Evolutionary conservation across 208 protist genomes (phyloP), one percentile per base, ranked within the genome.

Genomic region (Lotmaria passim): DNA sequence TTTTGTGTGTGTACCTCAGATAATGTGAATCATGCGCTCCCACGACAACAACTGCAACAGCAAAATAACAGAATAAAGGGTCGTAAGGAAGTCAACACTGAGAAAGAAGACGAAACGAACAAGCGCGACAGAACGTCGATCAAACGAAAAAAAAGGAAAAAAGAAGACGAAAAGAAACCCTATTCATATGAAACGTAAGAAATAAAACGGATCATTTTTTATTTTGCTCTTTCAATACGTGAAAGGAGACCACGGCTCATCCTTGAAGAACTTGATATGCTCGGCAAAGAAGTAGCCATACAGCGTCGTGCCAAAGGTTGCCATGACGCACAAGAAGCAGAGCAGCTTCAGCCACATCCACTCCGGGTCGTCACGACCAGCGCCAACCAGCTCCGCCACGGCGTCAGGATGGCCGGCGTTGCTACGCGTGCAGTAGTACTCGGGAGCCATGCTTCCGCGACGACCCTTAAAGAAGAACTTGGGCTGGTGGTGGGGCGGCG

Each of bases 311-410:
- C 90, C 90, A 14, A 91, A 51, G 2, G 90, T 95, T 15, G 90
- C 80, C 58, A 75, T 70, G 23, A 85, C 75, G 63, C 90, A 95
- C 3, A 95, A 48, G 57, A 93, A 93, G 70, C 90, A 95, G 36
- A 95, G 68, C 31, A 93, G 64, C 66, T 88, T 87, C 47, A 95
- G 50, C 87, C 90, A 93, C 85, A 87, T 86, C 87, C 90, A 95
- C 64, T 95, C 90, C 60, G 81, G 50, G 56, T 95, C 90, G n/a
- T 81, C 56, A 17, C 87, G 69, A 0, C 90, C 87, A 6, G 71
- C 78, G 21, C 56, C 61, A 8, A 93, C 44, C 17, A 69, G 46
- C 61, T 81, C 79, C 0, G 90, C 90, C 3, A 93, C 56, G 1
- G 63, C 41, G 53, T 95, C 90, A 3, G 87, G 87, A 58, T 93